Conservation (phyloP, 1,284 basidiomycete species). For the Leccinum subspadiceum region DNA sequence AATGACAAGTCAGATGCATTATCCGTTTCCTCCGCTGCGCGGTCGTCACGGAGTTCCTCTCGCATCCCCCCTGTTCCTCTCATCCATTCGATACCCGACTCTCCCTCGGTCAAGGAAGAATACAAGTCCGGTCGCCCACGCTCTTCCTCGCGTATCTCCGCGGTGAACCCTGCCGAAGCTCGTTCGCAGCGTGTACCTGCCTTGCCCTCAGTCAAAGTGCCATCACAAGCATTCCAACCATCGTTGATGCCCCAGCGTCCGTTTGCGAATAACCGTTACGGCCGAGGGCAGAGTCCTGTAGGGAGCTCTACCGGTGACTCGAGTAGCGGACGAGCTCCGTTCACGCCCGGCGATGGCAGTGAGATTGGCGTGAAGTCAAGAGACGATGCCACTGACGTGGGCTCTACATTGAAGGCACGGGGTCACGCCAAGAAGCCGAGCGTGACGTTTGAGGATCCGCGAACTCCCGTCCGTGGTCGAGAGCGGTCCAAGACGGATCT, state of each 20-base stretch:
- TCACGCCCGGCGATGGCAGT: constrained; percentile 73
- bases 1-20: constrained; percentile 25
- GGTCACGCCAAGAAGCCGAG: constrained; percentile 52
- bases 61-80: constrained; percentile 32
- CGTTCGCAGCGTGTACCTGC: constrained; percentile 15
- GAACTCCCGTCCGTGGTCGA: constrained; percentile 21
- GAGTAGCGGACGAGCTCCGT: constrained; percentile 65
- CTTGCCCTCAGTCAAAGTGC: constrained; percentile 10
- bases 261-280: constrained; percentile 41
- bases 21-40: constrained; percentile 24
- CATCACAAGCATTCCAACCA: constrained; percentile 11
- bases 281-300: constrained; percentile 61
- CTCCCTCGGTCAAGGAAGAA: constrained; percentile 31
- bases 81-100: constrained; percentile 33
- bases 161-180: constrained; percentile 9
- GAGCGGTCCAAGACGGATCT: constrained; percentile 35
- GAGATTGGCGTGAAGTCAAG: constrained; percentile 48
- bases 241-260: constrained; percentile 38
- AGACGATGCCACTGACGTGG: constrained; percentile 35
- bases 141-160: constrained; percentile 15
- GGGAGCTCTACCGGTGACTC: constrained; percentile 75
- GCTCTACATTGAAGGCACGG: constrained; percentile 31
- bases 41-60: constrained; percentile 26
- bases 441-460: constrained; percentile 55
- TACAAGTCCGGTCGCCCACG: constrained; percentile 19